Evolutionary conservation across 371 early-diverging fungal genomes (phyloP), one percentile per base, ranked within the genome.

Genomic region (Actinomortierella ambigua): DNA sequence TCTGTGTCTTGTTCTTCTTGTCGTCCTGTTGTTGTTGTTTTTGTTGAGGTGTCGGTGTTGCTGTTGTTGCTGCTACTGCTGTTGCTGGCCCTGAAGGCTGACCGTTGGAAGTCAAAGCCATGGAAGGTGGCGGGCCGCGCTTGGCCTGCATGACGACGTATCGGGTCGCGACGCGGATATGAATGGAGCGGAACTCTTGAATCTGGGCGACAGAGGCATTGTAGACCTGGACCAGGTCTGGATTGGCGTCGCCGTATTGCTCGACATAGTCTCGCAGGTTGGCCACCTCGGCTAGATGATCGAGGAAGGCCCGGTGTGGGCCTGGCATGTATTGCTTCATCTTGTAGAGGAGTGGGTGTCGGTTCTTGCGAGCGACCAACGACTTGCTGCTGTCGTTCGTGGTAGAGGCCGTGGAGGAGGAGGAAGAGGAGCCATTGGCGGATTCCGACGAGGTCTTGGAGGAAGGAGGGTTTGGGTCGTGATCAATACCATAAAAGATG

Each of bases 261-360:
- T 20, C 1, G 66, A 90, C 76, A 22, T 63, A 82, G 0, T 79
- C 77, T 7, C 87, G 82, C 13, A 87, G 68, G 47, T 85, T 85
- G 46, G 78, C 77, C 11, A 80, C 82, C 4, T 71, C 61, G 17
- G 83, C 88, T 6, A 95, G 75, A 44, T 91, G 92, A 27, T 85
- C 81, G 44, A 97, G 75, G 61, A 94, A 94, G 23, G 81, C 82
- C 14, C 95, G 90, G 67, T 94, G 94, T 0, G 82, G 82, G 15
- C 82, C 80, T 0, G 96, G 93, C 93, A 96, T 93, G 75, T 93
- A 94, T 44, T 82, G 79, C 52, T 94, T 88, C 97, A 96, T 95
- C 39, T 89, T 91, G 49, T 85, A 85, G 50, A 96, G 41, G 27
- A 65, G 27, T 0, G 61, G 48, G 26, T 65, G 64, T 0, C 61